phyloP scores from a whole-genome alignment of 768 basidiomycete species.

The Boletus tylopilopsis region DNA sequence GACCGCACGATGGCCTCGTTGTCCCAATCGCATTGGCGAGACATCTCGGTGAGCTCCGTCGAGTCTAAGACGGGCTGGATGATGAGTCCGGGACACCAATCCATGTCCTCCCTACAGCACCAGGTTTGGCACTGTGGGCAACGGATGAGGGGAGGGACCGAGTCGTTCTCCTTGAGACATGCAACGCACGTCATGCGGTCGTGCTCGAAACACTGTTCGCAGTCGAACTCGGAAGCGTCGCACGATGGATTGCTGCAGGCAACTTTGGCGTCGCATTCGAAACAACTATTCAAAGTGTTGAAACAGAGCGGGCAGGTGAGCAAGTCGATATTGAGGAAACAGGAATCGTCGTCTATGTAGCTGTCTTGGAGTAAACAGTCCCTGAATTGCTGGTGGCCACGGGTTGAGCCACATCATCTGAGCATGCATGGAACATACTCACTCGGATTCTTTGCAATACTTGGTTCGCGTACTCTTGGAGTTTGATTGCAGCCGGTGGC shows the following conservation, averaged over 20 bases:
- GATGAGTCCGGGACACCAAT: constrained; percentile 18
- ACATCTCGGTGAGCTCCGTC: constrained; percentile 1
- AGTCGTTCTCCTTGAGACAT: constrained; percentile 1
- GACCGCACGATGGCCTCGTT: constrained; percentile 8
- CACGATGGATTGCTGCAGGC: background rate
- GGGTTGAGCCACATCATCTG: background rate
- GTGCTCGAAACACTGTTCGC: constrained; percentile 5
- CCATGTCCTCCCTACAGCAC: constrained; percentile 10
- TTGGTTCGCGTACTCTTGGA: constrained; percentile 6
- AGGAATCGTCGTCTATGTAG: background rate
- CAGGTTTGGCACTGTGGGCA: constrained; percentile 8
- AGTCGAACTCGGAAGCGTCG: background rate
- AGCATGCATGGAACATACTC: background rate
- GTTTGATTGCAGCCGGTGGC: background rate
- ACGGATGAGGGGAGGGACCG: constrained; percentile 1
- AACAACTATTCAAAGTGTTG: background rate
- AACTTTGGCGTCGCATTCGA: constrained; percentile 10
- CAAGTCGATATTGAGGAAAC: constrained; percentile 8
- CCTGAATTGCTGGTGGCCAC: constrained; percentile 8
- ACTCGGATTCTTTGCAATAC: constrained; percentile 7
- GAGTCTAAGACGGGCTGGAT: constrained; percentile 6
- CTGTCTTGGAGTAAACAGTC: constrained; percentile 1
- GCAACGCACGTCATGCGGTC: background rate
- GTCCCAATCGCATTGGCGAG: constrained; percentile 3
- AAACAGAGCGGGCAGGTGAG: constrained; percentile 14